Percentiles rank a stretch among this genome's conserved stretches.
These are phyloP conservation scores for Cladorrhinum sp. DNA, from an alignment of 2,329 filamentous ascomycete species.

Conservation along the genomic window DNA sequence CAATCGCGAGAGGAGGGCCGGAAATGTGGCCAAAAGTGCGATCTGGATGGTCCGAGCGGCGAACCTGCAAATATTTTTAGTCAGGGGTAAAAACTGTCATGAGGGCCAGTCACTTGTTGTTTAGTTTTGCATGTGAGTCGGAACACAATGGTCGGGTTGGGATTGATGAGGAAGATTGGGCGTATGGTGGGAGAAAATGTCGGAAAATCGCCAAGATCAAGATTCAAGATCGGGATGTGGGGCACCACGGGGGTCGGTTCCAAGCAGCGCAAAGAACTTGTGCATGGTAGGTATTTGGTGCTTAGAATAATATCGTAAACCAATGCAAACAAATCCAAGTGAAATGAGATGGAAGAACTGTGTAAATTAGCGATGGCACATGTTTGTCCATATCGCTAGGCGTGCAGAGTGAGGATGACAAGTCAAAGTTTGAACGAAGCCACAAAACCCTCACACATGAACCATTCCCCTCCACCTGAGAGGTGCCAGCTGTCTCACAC, in stretches of 20 bases:
- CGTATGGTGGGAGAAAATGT: neutral
- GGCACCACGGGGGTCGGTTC: neutral
- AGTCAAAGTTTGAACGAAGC: neutral
- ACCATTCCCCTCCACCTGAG: neutral
- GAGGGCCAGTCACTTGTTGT: neutral
- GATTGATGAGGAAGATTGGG: neutral
- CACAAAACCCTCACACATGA: neutral
- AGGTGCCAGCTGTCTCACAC: neutral
- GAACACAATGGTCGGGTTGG: neutral
- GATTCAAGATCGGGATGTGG: neutral
- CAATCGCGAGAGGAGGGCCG: conserved; percentile 1
- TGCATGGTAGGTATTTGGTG: neutral
- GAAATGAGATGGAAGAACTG: neutral
- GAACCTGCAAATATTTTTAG: neutral
- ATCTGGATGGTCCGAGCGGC: neutral
- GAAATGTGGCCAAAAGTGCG: conserved; percentile 4
- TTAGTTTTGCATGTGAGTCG: neutral
- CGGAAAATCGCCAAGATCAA: neutral
- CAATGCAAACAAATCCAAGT: neutral
- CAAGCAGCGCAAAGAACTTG: neutral
- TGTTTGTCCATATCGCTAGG: neutral
- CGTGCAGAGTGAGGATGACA: neutral
- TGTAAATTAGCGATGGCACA: too few relatives aligned
- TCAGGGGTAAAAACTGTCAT: neutral
- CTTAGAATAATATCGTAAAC: neutral